Evolutionary conservation across 2,329 filamentous ascomycete species (phyloP), one percentile per base, ranked within the genome.

Genomic region (Penicillium thymicola): DNA sequence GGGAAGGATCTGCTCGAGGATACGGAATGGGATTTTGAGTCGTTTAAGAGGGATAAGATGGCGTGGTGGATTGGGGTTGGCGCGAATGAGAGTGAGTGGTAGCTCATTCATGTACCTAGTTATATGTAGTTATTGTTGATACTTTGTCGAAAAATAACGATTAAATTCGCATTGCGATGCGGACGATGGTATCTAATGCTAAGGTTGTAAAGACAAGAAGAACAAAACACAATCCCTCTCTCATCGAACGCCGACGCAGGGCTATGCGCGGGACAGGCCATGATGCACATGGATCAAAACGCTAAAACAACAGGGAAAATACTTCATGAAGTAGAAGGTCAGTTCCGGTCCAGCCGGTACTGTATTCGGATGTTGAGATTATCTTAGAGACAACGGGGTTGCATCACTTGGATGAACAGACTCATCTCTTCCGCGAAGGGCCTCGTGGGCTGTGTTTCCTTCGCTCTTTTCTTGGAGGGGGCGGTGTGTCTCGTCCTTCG

Each of bases 11-110:
- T 67, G 0, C 75, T 97, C 18, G 90, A 96, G 72, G 78, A 83
- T 32, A 74, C 78, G 23, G 92, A 96, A 72, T 97, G 93, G 93
- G 90, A 96, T 71, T 94, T 92, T 76, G 85, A 87, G 46, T 85
- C 89, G 60, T 97, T 97, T 70, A 85, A 88, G 59, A 79, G 81
- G 65, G 87, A 94, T 59, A 96, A 92, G 78, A 78, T 89, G 81
- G 68, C 72, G 47, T 76, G 77, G 63, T 88, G 85, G 85, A 77
- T 81, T 57, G 81, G 78, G 14, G 72, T 81, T 57, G 81, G 78
- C 13, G 72, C 67, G 0, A 71, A 71, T 32, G 77, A 79, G 59
- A 75, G 72, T 18, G 77, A 81, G 55, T 77, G 77, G 60, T 70
- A 65, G 40, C 16, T 41, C 30, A 18, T 34, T 16, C 14, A 21